Evolutionary conservation across 2,329 filamentous ascomycete species (phyloP).

Genomic region (Pestalotiopsis sp.): DNA sequence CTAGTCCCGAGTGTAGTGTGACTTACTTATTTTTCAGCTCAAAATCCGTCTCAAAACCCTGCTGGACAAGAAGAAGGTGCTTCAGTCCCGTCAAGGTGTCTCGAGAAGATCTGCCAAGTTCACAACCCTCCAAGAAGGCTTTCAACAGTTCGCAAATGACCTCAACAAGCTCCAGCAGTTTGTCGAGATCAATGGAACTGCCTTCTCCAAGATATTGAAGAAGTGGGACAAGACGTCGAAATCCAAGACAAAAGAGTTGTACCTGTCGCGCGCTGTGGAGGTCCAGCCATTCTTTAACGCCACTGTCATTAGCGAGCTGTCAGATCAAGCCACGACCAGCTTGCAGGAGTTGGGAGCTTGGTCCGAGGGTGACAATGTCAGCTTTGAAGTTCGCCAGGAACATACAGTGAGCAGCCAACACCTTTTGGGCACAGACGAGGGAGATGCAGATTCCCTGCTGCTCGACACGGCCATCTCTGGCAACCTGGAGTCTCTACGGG

Average conservation of each 20-base stretch:
- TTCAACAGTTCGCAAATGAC: slow-evolving; percentile 95
- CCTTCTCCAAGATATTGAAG: slow-evolving; percentile 97
- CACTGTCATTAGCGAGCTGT: slow-evolving; percentile 93
- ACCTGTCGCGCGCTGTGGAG: slow-evolving; percentile 92
- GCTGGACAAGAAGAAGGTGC: slow-evolving; percentile 90
- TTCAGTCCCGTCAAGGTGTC: slow-evolving; percentile 78
- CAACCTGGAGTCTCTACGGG: slow-evolving; percentile 75
- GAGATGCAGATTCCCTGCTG: slow-evolving; percentile 85
- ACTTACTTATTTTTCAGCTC: slow-evolving; percentile 60
- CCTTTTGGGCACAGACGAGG: slow-evolving; percentile 76
- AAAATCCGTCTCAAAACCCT: slow-evolving; percentile 91
- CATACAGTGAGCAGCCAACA: slow-evolving; percentile 69
- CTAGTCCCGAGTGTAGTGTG: slow-evolving; percentile 16
- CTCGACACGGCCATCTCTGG: slow-evolving; percentile 85
- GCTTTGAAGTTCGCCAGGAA: slow-evolving; percentile 66
- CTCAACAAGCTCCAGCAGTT: slow-evolving; percentile 98
- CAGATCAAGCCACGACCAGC: slow-evolving; percentile 96
- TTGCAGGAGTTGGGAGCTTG: slow-evolving; percentile 92
- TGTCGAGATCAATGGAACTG: slow-evolving; percentile 96
- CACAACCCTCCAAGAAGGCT: slow-evolving; percentile 92
- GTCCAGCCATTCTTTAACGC: slow-evolving; percentile 98
- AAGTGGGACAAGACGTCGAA: slow-evolving; percentile 99
- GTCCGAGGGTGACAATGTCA: slow-evolving; percentile 94
- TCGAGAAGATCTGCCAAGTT: slow-evolving; percentile 92
- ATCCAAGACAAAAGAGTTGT: slow-evolving; percentile 97